Conservation (phyloP, 2,329 filamentous ascomycete genomes). For the Aspergillus neoniger region DNA sequence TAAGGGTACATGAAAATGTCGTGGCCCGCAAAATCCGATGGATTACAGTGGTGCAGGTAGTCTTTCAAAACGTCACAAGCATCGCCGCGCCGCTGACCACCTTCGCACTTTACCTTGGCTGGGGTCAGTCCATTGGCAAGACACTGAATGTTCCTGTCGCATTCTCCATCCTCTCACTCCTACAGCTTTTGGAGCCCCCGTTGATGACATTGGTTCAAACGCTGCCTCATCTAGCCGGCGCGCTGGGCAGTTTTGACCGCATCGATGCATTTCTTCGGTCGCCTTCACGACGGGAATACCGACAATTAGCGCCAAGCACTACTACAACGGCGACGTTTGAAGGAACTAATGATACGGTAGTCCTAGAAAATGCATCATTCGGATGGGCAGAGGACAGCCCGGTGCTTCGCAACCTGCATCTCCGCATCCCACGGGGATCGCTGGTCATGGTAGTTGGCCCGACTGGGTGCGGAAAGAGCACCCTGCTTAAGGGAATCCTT, state of each 20-base stretch:
- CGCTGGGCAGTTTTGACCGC: neutral
- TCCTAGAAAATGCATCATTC: neutral
- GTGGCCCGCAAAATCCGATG: neutral
- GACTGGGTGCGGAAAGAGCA: slow-evolving; percentile 43
- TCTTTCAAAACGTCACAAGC: neutral
- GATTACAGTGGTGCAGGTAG: neutral
- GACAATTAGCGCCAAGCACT: neutral
- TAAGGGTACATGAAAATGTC: neutral
- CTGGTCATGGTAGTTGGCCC: slow-evolving; percentile 40
- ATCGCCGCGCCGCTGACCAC: neutral
- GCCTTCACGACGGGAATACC: neutral
- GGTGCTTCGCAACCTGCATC: neutral
- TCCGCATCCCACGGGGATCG: neutral
- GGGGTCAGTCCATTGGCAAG: neutral
- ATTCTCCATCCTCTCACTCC: neutral
- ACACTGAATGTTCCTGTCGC: neutral
- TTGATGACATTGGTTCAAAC: neutral
- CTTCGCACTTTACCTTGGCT: neutral
- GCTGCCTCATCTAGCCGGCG: neutral
- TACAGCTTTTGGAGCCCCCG: neutral
- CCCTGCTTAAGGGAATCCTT: neutral
- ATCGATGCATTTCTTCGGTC: neutral
- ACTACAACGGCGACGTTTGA: neutral
- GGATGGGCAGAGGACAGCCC: neutral
- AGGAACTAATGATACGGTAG: neutral